Evolutionary conservation across 1,284 basidiomycete species (phyloP).

Genomic region (Malassezia caprae): DNA sequence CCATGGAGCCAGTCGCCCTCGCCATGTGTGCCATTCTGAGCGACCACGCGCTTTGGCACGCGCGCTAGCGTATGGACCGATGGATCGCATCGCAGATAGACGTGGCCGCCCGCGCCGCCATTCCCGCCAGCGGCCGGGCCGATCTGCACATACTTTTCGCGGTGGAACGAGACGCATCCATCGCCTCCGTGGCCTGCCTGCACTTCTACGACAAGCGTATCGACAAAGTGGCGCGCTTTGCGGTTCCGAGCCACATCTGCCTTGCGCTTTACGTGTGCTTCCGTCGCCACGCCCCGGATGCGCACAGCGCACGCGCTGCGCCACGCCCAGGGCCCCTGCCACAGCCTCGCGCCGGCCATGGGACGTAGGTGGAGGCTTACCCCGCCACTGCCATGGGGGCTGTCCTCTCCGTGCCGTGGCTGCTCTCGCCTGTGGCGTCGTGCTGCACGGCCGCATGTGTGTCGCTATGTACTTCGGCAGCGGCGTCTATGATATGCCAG

Average conservation of each 20-base stretch:
- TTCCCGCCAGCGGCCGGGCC: slow-evolving; percentile 45
- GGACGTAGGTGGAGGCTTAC: neutral
- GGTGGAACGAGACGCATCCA: slow-evolving; percentile 44
- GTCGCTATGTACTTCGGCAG: slow-evolving; percentile 60
- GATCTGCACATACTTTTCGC: slow-evolving; percentile 44
- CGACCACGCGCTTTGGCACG: slow-evolving; percentile 26
- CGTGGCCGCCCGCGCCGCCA: slow-evolving; percentile 38
- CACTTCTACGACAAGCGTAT: slow-evolving; percentile 29
- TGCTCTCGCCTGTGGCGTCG: slow-evolving; percentile 55
- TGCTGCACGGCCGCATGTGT: slow-evolving; percentile 24
- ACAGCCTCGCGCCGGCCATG: neutral
- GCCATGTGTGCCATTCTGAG: slow-evolving; percentile 37
- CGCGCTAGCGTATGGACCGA: slow-evolving; percentile 34
- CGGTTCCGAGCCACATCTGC: slow-evolving; percentile 19
- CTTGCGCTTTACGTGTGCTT: slow-evolving; percentile 1
- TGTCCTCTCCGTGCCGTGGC: slow-evolving; percentile 69
- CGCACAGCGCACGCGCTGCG: neutral
- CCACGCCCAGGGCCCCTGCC: neutral
- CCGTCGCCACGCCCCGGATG: neutral
- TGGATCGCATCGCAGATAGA: slow-evolving; percentile 34
- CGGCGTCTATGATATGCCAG: slow-evolving; percentile 93
- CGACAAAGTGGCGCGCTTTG: slow-evolving; percentile 38
- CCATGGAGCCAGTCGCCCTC: slow-evolving; percentile 40
- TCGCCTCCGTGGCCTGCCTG: slow-evolving; percentile 43
- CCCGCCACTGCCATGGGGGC: slow-evolving; percentile 57